Conservation (phyloP, 768 basidiomycete species). For the Russula abietina region DNA sequence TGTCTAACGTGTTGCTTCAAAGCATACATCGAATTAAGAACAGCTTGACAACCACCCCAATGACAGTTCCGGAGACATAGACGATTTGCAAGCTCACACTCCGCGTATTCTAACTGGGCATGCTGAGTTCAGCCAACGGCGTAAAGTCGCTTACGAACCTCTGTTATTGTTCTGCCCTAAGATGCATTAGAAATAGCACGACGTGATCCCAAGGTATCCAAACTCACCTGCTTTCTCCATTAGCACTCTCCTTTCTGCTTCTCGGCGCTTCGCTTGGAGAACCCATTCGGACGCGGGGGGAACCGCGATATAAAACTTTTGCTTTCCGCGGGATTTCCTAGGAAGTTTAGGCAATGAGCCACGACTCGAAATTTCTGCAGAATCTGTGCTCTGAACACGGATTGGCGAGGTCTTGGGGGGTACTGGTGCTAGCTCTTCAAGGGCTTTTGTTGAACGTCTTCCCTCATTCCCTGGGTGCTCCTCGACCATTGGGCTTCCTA, state of each 20-base stretch:
- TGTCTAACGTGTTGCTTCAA: conserved; percentile 23
- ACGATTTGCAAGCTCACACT: conserved; percentile 16
- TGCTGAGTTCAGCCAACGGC: conserved; percentile 6
- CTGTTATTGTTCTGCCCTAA: conserved; percentile 4
- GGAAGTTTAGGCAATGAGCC: neutral
- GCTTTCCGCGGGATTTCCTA: neutral
- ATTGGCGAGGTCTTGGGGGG: neutral
- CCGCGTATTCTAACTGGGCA: conserved; percentile 19
- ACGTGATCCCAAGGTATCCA: neutral
- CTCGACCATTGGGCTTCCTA: neutral
- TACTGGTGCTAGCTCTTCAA: neutral
- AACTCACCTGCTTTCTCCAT: conserved; percentile 3
- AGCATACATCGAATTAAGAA: conserved; percentile 22
- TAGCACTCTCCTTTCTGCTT: conserved; percentile 5
- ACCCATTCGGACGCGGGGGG: conserved; percentile 17
- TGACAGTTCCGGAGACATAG: conserved; percentile 19
- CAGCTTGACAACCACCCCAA: conserved; percentile 20
- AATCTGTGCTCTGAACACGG: neutral
- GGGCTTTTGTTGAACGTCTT: neutral
- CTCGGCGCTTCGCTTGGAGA: conserved; percentile 11
- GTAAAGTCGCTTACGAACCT: conserved; percentile 16
- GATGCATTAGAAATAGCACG: neutral
- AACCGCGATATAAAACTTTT: conserved; percentile 12
- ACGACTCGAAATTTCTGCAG: neutral
- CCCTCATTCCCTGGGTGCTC: neutral